Evolutionary conservation across 2,329 filamentous ascomycete species (phyloP), one percentile per base, ranked within the genome.

Genomic region (Lecanicillium sp.): DNA sequence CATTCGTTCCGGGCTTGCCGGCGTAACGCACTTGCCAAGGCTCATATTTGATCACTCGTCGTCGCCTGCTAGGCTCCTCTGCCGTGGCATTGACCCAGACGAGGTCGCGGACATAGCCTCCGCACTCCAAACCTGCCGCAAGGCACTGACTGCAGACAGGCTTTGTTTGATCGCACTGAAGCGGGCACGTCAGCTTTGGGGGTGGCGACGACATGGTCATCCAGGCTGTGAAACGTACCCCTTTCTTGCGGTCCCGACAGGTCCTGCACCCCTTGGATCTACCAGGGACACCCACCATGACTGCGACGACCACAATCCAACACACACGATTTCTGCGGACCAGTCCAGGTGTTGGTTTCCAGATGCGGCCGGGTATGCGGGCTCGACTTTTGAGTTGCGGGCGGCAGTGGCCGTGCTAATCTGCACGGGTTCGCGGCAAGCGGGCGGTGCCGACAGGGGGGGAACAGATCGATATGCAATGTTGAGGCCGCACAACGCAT

Each of bases 231-330:
- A 26, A n/a, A 37, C 46, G 11, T 38, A 43, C 46, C n/a, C 38
- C 46, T 19, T 48, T 48, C 39, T 43, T 48, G 14, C 46, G 29
- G 23, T 38, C 27, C 4, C 38, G 38, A 17, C 46, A 48, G 15
- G 38, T 48, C 36, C 46, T 27, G 32, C 46, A 48, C 15, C 46
- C 46, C 36, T 42, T 48, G 9, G 44, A 39, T 48, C 36, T 32
- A 9, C 36, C 44, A 35, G 44, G 27, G 9, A 41, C 44, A 2
- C 44, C 44, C 7, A 48, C 44, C 44, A 48, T 41, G 24, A n/a
- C 35, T 9, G 8, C 24, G 17, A 4, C 15, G 12, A 19, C 29
- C 21, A 14, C 19, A 12, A n/a, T 4, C 19, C n/a, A n/a, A n/a
- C n/a, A n/a, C n/a, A n/a, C n/a, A n/a, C n/a, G n/a, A n/a, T n/a